Percentiles rank a stretch among this genome's conserved stretches.
Conservation (phyloP, 257 asterid species). For the Ajuga chamaepitys region DNA sequence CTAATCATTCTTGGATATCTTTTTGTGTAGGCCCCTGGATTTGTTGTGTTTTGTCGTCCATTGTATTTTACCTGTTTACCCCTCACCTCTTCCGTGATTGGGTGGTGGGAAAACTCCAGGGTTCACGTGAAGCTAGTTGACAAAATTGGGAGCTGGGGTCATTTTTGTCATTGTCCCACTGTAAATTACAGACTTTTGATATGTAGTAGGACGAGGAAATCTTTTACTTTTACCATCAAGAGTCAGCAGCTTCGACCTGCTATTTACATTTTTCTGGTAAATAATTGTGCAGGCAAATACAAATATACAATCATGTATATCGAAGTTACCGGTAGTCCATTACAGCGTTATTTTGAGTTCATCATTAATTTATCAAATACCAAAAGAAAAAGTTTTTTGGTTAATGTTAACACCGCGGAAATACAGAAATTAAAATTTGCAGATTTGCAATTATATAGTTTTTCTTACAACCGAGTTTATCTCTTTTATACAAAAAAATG, state of each 20-base stretch:
- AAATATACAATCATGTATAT: too few relatives aligned
- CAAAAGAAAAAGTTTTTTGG: too few relatives aligned
- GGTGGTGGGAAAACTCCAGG: constrained; percentile 5
- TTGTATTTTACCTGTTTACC: background rate
- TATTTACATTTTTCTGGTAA: background rate
- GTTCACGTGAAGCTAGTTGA: constrained; percentile 60
- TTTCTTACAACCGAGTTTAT: too few relatives aligned
- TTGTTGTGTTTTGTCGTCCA: constrained; percentile 23
- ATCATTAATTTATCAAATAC: too few relatives aligned
- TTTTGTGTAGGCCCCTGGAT: constrained; percentile 15
- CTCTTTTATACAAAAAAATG: too few relatives aligned
- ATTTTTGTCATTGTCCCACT: constrained; percentile 44
- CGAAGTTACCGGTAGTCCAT: too few relatives aligned
- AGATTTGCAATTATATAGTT: too few relatives aligned
- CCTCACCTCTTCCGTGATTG: constrained; percentile 14
- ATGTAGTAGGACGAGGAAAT: constrained; percentile 21
- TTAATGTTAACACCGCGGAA: too few relatives aligned
- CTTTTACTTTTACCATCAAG: background rate
- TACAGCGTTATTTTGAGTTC: too few relatives aligned
- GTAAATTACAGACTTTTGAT: constrained; percentile 34
- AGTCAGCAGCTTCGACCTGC: constrained; percentile 9
- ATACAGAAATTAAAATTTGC: too few relatives aligned
- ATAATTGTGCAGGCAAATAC: background rate
- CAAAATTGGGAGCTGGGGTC: constrained; percentile 37
- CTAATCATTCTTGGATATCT: constrained; percentile 24